Evolutionary conservation across 768 basidiomycete genomes (phyloP).

Genomic region (Hortiboletus campestris): DNA sequence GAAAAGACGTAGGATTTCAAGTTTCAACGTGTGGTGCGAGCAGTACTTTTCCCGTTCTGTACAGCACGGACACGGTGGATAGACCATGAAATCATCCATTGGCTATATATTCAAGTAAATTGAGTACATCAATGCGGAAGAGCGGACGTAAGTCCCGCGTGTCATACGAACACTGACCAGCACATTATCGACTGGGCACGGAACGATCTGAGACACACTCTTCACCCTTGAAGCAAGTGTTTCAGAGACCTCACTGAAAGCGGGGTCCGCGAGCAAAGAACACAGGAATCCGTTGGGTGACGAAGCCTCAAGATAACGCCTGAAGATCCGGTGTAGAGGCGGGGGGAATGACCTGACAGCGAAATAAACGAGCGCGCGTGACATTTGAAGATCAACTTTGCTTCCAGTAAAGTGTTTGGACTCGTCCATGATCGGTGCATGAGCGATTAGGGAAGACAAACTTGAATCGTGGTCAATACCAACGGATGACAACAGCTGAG

Average conservation of each 20-base stretch:
- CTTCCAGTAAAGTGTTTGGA: neutral
- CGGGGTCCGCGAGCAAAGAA: conserved; percentile 19
- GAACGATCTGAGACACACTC: conserved; percentile 1
- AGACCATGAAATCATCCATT: conserved; percentile 48
- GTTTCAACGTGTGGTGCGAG: conserved; percentile 34
- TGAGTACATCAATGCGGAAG: conserved; percentile 19
- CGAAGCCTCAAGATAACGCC: conserved; percentile 21
- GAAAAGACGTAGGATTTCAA: conserved; percentile 43
- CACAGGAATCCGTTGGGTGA: conserved; percentile 11
- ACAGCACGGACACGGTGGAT: conserved; percentile 33
- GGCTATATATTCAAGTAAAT: conserved; percentile 39
- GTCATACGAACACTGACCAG: conserved; percentile 29
- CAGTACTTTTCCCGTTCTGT: conserved; percentile 22
- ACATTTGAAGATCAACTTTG: neutral
- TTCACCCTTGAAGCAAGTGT: conserved; percentile 15
- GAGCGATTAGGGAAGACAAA: conserved; percentile 43
- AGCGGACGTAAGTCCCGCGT: conserved; percentile 15
- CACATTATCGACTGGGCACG: conserved; percentile 13
- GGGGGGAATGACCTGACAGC: conserved; percentile 21
- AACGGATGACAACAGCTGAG: conserved; percentile 34
- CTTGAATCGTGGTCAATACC: conserved; percentile 49
- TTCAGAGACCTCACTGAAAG: conserved; percentile 11
- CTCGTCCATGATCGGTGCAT: conserved; percentile 33
- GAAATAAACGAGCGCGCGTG: conserved; percentile 28
- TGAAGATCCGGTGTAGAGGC: conserved; percentile 15